These are phyloP conservation scores for Trametes maxima DNA, from an alignment of 768 basidiomycete genomes.

Conservation along the genomic window DNA sequence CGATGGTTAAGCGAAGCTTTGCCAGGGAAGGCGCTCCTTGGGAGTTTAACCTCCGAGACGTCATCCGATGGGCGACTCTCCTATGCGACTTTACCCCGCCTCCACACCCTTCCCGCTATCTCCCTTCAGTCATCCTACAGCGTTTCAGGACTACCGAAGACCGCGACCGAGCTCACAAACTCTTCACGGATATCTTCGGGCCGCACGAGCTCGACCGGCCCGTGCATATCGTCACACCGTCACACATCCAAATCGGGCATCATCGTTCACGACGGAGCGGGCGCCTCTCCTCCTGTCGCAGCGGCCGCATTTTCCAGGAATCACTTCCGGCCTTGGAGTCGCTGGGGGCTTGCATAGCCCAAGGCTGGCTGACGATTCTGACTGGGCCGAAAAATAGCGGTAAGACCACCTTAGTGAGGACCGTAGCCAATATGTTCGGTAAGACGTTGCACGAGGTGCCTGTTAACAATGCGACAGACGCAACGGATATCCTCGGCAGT, in stretches of 20 bases:
- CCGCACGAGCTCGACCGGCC: constrained; percentile 14
- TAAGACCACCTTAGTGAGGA: constrained; percentile 75
- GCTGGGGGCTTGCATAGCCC: constrained; percentile 67
- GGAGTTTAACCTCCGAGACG: constrained; percentile 98
- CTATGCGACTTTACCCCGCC: constrained; percentile 37
- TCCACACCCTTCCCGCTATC: constrained; percentile 60
- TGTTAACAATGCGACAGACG: constrained; percentile 87
- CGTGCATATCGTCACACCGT: constrained; percentile 46
- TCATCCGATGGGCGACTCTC: constrained; percentile 84
- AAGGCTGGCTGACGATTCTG: constrained; percentile 89
- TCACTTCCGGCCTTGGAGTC: constrained; percentile 74
- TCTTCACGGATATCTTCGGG: constrained; percentile 60
- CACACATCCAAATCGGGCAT: constrained; percentile 67
- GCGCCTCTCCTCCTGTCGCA: constrained; percentile 39
- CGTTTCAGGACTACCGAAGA: constrained; percentile 83
- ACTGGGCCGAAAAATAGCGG: constrained; percentile 75
- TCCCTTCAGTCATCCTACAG: constrained; percentile 77
- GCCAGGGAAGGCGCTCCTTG: constrained; percentile 86
- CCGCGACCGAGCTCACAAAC: constrained; percentile 47
- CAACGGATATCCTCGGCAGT: constrained; percentile 90
- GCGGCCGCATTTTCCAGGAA: constrained; percentile 56
- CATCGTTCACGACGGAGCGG: constrained; percentile 43
- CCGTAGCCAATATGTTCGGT: constrained; percentile 73
- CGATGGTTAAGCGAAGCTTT: constrained; percentile 64
- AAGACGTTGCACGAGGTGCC: constrained; percentile 68